Conservation (phyloP, 345 rosid genomes). For the Syzygium aqueum region DNA sequence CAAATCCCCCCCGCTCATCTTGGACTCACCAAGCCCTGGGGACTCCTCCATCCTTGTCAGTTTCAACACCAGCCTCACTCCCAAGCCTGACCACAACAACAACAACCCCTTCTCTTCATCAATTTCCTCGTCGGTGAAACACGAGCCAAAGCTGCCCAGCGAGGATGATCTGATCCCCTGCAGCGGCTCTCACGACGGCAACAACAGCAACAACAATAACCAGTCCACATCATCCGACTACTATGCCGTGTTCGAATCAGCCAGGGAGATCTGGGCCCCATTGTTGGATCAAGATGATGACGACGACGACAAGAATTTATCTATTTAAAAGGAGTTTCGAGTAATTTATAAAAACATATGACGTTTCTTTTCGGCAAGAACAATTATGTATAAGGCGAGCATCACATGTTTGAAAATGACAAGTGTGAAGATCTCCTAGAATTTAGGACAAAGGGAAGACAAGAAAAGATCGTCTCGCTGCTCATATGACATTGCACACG, state of each 20-base stretch:
- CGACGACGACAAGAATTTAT: too few species aligned
- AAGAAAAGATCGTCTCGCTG: too few species aligned
- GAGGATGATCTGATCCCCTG: too few species aligned
- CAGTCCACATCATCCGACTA: neutral
- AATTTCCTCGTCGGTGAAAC: neutral
- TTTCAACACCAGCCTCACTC: constrained; percentile 2
- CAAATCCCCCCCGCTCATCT: constrained; percentile 1
- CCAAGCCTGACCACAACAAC: neutral
- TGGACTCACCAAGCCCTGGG: neutral
- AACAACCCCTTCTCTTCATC: neutral
- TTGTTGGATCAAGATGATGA: neutral
- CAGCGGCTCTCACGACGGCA: neutral
- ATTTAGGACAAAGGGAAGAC: neutral
- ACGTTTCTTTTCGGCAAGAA: neutral
- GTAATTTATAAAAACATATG: too few species aligned
- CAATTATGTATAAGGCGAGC: neutral
- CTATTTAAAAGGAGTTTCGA: too few species aligned
- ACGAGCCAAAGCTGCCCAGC: neutral
- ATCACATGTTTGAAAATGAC: neutral
- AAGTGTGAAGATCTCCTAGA: neutral
- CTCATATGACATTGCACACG: neutral
- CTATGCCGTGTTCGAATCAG: neutral
- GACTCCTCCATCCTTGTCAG: constrained; percentile 13
- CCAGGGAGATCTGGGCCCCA: neutral
- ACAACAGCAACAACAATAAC: too few species aligned